Conservation (phyloP, 1,139 yeast species). For the Saccharomyces hybrid region DNA sequence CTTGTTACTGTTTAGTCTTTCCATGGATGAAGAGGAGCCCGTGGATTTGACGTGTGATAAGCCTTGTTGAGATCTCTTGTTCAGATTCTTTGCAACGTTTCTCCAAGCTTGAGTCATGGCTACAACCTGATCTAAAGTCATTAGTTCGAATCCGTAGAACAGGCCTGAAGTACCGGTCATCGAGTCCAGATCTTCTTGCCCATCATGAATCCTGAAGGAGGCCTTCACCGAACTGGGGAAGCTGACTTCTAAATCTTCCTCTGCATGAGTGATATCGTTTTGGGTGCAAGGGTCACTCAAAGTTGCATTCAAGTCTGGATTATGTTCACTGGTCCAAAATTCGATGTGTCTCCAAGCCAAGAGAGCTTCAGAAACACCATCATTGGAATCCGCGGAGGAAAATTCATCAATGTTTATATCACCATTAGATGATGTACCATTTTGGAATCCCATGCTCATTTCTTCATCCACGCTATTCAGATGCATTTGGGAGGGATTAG, state of each 20-base stretch:
- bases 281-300: conserved; percentile 58
- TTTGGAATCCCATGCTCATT: conserved; percentile 3
- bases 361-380: conserved; percentile 56
- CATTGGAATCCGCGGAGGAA: conserved; percentile 27
- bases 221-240: conserved; percentile 57
- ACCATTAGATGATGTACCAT: conserved; percentile 4
- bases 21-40: conserved; percentile 4
- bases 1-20: conserved; percentile 16
- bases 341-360: conserved; percentile 68
- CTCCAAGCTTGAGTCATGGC: conserved; percentile 64
- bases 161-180: conserved; percentile 52
- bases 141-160: conserved; percentile 54
- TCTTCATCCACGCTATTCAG: conserved; percentile 12
- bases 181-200: conserved; percentile 49
- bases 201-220: conserved; percentile 58
- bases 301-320: conserved; percentile 50
- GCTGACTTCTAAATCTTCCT: conserved; percentile 49
- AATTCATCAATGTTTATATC: conserved; percentile 16
- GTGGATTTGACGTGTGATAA: conserved; percentile 2
- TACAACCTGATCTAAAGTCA: conserved; percentile 59
- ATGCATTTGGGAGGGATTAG: conserved; percentile 11
- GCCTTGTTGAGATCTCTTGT: conserved; percentile 22
- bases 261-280: conserved; percentile 55
- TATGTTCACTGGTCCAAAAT: conserved; percentile 49
- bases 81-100: conserved; percentile 46